Conservation (phyloP, 2,329 filamentous ascomycete genomes). For the Ampelomyces quisqualis region DNA sequence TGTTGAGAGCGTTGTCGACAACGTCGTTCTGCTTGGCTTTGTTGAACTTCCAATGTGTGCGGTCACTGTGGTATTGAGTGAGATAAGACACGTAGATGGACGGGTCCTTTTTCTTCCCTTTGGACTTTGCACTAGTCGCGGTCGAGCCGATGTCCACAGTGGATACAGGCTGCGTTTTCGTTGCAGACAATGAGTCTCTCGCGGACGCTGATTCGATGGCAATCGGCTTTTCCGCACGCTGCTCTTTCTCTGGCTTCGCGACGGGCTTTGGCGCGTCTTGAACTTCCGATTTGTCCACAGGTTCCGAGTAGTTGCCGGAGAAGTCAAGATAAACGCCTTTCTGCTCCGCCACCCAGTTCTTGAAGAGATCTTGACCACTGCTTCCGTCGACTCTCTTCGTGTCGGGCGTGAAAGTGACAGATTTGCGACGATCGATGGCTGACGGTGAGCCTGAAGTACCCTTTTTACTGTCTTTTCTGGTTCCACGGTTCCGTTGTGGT, state of each 20-base stretch:
- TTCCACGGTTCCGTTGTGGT: slow-evolving; percentile 18
- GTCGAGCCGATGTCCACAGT: too few species aligned
- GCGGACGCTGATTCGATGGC: too few species aligned
- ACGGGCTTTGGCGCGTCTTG: too few species aligned
- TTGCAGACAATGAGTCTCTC: too few species aligned
- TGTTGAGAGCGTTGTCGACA: slow-evolving; percentile 77
- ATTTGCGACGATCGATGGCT: slow-evolving; percentile 50
- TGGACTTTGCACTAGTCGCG: slow-evolving; percentile 2
- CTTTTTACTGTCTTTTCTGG: slow-evolving; percentile 14
- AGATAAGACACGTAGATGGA: slow-evolving; percentile 75
- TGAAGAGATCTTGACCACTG: slow-evolving; percentile 55
- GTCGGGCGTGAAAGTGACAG: slow-evolving; percentile 65
- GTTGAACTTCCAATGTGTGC: slow-evolving; percentile 87
- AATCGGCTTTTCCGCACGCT: slow-evolving; percentile 20
- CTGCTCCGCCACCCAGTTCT: slow-evolving; percentile 49
- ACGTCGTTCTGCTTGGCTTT: slow-evolving; percentile 87
- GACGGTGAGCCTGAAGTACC: slow-evolving; percentile 29
- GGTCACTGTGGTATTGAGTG: slow-evolving; percentile 69
- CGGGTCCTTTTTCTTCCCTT: slow-evolving; percentile 50
- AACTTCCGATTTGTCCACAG: slow-evolving; percentile 14
- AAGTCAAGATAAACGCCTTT: slow-evolving; percentile 26
- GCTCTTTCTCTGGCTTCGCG: slow-evolving; percentile 12
- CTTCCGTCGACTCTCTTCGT: slow-evolving; percentile 61
- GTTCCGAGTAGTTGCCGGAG: slow-evolving; percentile 12
- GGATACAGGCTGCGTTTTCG: too few species aligned